These are phyloP conservation scores for Xylaria castorea DNA, from an alignment of 495 filamentous ascomycete species.

Conservation along the genomic window DNA sequence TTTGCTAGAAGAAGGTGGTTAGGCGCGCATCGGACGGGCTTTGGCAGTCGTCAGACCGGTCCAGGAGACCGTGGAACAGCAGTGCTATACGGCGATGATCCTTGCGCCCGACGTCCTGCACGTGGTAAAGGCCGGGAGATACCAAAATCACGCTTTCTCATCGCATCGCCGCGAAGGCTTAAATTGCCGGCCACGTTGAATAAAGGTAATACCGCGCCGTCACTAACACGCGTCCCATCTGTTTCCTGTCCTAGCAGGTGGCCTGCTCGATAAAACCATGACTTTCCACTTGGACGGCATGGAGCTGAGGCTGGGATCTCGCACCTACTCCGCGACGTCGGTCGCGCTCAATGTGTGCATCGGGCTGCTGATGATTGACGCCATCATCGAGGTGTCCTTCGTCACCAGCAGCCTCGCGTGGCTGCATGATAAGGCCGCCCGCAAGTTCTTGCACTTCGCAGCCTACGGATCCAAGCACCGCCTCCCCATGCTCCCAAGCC, in stretches of 20 bases:
- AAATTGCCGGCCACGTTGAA: neutral
- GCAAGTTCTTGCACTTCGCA: conserved; percentile 41
- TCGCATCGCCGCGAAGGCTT: neutral
- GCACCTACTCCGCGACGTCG: conserved; percentile 4
- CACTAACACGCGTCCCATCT: neutral
- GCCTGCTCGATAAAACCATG: conserved; percentile 6
- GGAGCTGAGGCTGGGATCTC: neutral
- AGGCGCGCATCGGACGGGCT: neutral
- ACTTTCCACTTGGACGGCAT: neutral
- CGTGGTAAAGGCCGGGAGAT: neutral
- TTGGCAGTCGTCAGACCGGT: neutral
- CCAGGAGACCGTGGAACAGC: neutral
- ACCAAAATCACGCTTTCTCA: neutral
- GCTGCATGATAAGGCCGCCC: conserved; percentile 46
- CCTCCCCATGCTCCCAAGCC: conserved; percentile 50
- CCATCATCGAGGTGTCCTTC: conserved; percentile 52
- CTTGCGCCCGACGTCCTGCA: neutral
- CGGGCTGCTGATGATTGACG: conserved; percentile 50
- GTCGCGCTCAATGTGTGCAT: conserved; percentile 26
- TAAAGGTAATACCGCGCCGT: neutral
- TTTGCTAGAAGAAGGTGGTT: neutral
- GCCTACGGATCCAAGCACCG: conserved; percentile 39
- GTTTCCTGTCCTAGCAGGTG: neutral
- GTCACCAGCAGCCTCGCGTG: conserved; percentile 58
- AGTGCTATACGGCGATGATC: neutral